A percentile compares a stretch with the other conserved stretches of the same genome.
Evolutionary conservation across 164 flowering plant genomes (phyloP).

Genomic region (Nymphaea colorata): DNA sequence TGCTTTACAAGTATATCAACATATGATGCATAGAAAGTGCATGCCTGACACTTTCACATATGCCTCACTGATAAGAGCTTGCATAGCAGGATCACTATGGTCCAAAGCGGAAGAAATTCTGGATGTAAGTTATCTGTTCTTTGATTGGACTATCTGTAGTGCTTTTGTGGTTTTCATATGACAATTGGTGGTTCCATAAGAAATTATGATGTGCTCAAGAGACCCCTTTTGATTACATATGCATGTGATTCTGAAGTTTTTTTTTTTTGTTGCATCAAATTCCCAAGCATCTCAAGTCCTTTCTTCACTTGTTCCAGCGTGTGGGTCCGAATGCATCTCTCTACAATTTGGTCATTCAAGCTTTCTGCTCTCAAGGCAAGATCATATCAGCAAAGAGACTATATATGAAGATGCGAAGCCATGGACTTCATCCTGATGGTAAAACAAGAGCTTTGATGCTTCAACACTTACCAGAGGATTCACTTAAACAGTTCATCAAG

Average conservation of each 20-base stretch:
- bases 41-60: constrained; percentile 65
- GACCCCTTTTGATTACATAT: not conserved
- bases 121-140: constrained; percentile 32
- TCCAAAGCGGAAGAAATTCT: constrained; percentile 51
- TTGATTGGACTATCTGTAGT: not conserved
- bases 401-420: constrained; percentile 50
- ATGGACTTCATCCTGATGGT: constrained; percentile 60
- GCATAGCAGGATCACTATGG: constrained; percentile 83
- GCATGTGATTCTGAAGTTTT: not conserved
- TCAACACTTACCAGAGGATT: constrained; percentile 32
- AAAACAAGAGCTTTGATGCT: constrained; percentile 83
- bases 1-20: constrained; percentile 75
- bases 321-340: constrained; percentile 44
- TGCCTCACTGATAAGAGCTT: constrained; percentile 60
- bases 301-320: constrained; percentile 18
- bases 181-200: not conserved
- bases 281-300: not conserved
- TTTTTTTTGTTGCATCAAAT: not conserved
- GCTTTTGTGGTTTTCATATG: not conserved
- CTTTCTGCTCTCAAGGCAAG: constrained; percentile 60
- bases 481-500: constrained; percentile 6
- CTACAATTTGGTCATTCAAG: constrained; percentile 70
- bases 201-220: not conserved
- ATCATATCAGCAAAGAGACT: constrained; percentile 40
- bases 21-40: constrained; percentile 54